Evolutionary conservation across 2,329 filamentous ascomycete species (phyloP), one percentile per base, ranked within the genome.

Genomic region (Dothiorella sarmentorum): DNA sequence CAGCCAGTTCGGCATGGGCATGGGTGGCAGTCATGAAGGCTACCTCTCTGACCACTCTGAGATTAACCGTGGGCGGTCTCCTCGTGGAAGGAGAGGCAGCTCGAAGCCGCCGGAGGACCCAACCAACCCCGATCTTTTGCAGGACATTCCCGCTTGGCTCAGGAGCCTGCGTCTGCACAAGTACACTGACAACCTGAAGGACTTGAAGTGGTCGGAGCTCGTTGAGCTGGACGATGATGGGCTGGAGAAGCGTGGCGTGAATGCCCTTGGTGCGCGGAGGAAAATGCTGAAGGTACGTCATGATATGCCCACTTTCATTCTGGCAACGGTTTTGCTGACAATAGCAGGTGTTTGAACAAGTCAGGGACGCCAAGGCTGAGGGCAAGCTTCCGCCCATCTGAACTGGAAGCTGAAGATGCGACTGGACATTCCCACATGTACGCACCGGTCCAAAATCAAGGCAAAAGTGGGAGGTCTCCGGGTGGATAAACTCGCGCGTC

Each of bases 101-200:
- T 96, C 91, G 42, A 99, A 97, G 82, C 94, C 94, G 27, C 94
- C 94, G 45, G 94, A 99, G 80, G 94, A 99, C 69, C 94, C 94
- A 3, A 97, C 93, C 18, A 94, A 99, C 73, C 88, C 89, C 15
- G 86, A 82, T 40, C 83, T 99, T 61, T 82, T 99, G 66, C 90
- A 96, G 76, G 94, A 99, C 70, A 97, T 99, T 65, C 93, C 94
- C 57, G 89, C 87, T 73, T 99, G 94, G 94, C 83, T 99, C 68
- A 86, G 94, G 71, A 97, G 91, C 73, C 82, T 97, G 71, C 86
- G 94, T 61, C 81, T 99, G 68, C 94, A 99, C 81, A 99, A 99
- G 80, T 99, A 99, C 76, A 99, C 94, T 9, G 94, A 99, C 66
- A 95, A 97, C 67, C 78, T 99, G 63, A 99, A 97, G 77, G 93